Percentiles rank a stretch among this genome's conserved stretches.
phyloP scores from a whole-genome alignment of 768 basidiomycete genomes.

The Suillus lakei region DNA sequence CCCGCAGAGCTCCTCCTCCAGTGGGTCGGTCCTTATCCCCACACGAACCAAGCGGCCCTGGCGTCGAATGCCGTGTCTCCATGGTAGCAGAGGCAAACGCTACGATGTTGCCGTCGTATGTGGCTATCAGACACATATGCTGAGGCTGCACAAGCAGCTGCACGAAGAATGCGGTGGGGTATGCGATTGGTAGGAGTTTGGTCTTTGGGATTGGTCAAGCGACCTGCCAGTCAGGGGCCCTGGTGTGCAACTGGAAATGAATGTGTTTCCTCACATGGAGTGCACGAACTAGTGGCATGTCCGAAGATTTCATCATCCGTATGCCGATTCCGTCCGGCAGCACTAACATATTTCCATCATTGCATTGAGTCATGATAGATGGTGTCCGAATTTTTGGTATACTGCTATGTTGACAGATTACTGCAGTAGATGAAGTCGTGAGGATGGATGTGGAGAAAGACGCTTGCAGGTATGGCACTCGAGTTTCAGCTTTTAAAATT shows the following conservation, averaged over 20 bases:
- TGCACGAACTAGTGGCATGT: slow-evolving; percentile 30
- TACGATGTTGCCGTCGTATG: slow-evolving; percentile 21
- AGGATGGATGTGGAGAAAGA: neutral
- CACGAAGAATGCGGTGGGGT: slow-evolving; percentile 36
- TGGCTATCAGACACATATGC: slow-evolving; percentile 35
- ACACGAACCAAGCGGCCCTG: slow-evolving; percentile 6
- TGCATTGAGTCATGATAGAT: neutral
- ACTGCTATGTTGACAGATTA: neutral
- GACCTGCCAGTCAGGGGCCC: neutral
- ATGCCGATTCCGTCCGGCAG: slow-evolving; percentile 18
- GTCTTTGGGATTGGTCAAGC: slow-evolving; percentile 15
- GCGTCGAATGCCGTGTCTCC: slow-evolving; percentile 11
- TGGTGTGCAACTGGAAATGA: neutral
- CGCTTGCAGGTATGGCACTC: neutral
- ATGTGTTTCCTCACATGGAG: slow-evolving; percentile 26
- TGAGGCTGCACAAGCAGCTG: slow-evolving; percentile 34
- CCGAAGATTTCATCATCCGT: slow-evolving; percentile 33
- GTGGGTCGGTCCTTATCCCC: neutral
- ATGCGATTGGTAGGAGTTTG: slow-evolving; percentile 30
- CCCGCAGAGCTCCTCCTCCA: slow-evolving; percentile 17
- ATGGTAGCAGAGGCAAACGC: slow-evolving; percentile 35
- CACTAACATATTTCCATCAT: neutral
- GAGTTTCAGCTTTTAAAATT: neutral
- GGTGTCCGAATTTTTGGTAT: neutral
- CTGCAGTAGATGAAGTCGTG: neutral